Evolutionary conservation across 352 stramenopile species (phyloP), one percentile per base, ranked within the genome.

Genomic region (Plasmopara viticola): DNA sequence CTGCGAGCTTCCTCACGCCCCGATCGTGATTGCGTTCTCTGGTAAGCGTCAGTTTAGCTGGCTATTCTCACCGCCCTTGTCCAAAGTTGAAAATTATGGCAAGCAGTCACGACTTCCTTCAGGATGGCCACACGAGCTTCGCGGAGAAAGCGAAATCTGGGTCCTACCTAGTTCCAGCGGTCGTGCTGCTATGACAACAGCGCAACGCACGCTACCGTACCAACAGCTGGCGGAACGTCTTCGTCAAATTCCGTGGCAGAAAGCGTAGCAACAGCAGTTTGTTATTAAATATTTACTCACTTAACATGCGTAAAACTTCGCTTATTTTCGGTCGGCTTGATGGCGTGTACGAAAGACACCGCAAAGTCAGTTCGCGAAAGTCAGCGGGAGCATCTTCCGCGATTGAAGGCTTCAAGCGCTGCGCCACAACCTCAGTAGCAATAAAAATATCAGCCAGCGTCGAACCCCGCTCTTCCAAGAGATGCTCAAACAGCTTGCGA

Each of bases 11-110:
- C 56, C 44, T 0, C 80, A 94, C 48, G 69, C 72, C 0, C 85
- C 85, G 0, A 63, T 86, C 49, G 58, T 95, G 58, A 74, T 95
- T 38, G 85, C 85, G 6, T 95, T 95, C 60, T 86, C 79, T 0
- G 85, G 85, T 13, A 95, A 95, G 58, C 78, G 85, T 15, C 85
- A 95, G 53, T 95, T 93, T 59, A 86, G 77, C 51, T 87, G 68
- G 44, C 53, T 95, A 42, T 95, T 95, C 51, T 72, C 81, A 13
- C 75, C 79, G 6, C 79, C 78, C 13, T 52, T 90, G 18, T 68
- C 72, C 29, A 90, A 79, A 62, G 69, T 87, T 14, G 74, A 86
- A 15, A 67, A 47, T 45, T 86, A 74, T 42, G 80, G 80, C 18
- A 68, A 55, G 9, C 80, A 91, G 66, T 67, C 55, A 6, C 64